These are phyloP conservation scores for Penicillium herquei DNA, from an alignment of 495 filamentous ascomycete genomes.

Conservation along the genomic window DNA sequence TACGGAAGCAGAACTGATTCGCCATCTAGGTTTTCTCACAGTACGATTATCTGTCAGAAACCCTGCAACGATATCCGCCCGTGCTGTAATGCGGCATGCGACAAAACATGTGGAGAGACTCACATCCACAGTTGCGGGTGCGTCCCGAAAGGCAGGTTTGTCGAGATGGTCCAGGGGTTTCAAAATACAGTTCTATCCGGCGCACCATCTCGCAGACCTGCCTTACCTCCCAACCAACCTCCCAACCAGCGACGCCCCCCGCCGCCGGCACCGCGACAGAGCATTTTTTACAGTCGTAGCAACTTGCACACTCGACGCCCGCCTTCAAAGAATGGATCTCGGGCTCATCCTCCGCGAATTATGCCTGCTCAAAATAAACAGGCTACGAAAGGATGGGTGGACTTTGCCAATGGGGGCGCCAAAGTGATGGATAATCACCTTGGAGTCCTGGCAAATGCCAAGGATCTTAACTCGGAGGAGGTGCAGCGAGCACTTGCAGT, in stretches of 20 bases:
- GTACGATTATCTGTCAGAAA: conserved; percentile 4
- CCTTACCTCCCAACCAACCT: too few species aligned
- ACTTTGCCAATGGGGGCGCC: conserved; percentile 7
- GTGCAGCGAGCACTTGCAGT: not conserved
- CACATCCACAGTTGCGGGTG: conserved; percentile 16
- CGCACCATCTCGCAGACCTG: too few species aligned
- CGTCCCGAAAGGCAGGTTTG: not conserved
- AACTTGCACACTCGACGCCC: too few species aligned
- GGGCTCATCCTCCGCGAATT: too few species aligned
- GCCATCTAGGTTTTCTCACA: conserved; percentile 4
- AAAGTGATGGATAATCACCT: conserved; percentile 1
- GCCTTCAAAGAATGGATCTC: too few species aligned
- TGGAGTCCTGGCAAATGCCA: not conserved
- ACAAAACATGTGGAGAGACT: conserved; percentile 1
- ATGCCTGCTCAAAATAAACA: not conserved
- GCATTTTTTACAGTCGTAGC: too few species aligned
- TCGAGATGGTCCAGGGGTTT: not conserved
- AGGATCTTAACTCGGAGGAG: not conserved
- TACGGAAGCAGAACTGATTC: not conserved
- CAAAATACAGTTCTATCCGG: too few species aligned
- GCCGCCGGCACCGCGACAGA: too few species aligned
- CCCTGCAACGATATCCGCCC: conserved; percentile 2
- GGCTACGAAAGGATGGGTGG: not conserved
- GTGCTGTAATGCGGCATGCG: conserved; percentile 7
- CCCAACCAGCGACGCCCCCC: too few species aligned